These are phyloP conservation scores for Clitoria ternatea DNA, from an alignment of 306 rosid genomes.

Conservation along the genomic window DNA sequence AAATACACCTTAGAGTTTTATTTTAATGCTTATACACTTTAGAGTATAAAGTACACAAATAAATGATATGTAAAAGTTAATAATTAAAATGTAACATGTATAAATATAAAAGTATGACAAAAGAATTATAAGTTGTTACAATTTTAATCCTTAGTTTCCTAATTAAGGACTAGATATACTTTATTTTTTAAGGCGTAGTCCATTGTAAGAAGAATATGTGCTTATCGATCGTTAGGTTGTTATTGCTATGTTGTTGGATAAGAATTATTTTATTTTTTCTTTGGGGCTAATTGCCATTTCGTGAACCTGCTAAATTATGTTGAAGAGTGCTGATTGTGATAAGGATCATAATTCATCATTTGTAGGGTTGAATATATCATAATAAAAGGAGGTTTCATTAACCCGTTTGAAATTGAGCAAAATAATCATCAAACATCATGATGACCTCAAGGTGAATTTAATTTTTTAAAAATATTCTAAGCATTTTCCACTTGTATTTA, in stretches of 20 bases:
- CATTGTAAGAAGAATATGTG: conserved; percentile 24
- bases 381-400: neutral
- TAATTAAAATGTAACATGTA: no score
- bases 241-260: conserved; percentile 14
- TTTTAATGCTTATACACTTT: no score
- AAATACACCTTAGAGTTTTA: no score
- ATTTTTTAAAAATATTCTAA: neutral
- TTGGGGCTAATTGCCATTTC: conserved; percentile 3
- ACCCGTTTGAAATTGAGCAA: neutral
- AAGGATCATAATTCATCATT: conserved; percentile 13
- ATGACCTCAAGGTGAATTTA: neutral
- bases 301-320: conserved; percentile 13
- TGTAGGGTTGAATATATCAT: neutral
- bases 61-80: no score
- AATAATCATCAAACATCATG: neutral
- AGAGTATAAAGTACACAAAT: no score
- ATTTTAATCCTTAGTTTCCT: no score
- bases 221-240: conserved; percentile 23
- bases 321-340: conserved; percentile 27
- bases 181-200: no score
- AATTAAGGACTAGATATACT: no score
- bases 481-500: neutral
- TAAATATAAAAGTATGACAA: no score
- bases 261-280: neutral
- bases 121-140: no score